These are phyloP conservation scores for Phytopythium cucurbitacearum DNA, from an alignment of 352 stramenopile genomes.

Conservation along the genomic window DNA sequence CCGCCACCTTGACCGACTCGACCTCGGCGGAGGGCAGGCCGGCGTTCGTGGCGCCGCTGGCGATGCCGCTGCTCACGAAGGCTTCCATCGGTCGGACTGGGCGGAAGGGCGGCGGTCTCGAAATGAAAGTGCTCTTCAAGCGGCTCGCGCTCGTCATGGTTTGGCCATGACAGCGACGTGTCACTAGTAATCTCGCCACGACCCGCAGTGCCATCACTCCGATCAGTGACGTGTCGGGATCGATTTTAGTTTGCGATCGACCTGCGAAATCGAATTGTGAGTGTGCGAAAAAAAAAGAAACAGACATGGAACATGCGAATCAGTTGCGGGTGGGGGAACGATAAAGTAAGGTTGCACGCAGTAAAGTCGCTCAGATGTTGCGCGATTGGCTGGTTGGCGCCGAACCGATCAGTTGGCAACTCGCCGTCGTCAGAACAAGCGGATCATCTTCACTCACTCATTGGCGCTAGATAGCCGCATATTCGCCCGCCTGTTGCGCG, in stretches of 20 bases:
- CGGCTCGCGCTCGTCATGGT: background rate
- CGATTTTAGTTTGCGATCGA: conserved; percentile 1
- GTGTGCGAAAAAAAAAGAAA: no score
- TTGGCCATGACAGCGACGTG: conserved; percentile 7
- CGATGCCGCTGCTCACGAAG: conserved; percentile 24
- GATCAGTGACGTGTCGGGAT: conserved; percentile 2
- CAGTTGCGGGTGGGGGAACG: no score
- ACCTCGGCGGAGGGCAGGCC: conserved; percentile 68
- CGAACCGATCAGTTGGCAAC: no score
- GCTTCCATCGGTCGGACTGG: conserved; percentile 28
- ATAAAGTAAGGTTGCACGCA: no score
- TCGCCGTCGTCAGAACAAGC: no score
- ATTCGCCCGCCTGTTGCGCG: no score
- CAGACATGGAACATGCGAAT: no score
- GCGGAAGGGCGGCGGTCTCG: background rate
- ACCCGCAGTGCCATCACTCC: background rate
- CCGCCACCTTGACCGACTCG: conserved; percentile 78
- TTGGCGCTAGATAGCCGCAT: no score
- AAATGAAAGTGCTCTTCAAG: conserved; percentile 3
- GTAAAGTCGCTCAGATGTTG: no score
- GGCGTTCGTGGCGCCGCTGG: conserved; percentile 48
- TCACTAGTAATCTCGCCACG: background rate
- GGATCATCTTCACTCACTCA: no score
- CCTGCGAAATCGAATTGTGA: no score
- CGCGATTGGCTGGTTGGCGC: no score